Evolutionary conservation across 2,329 filamentous ascomycete genomes (phyloP).

Genomic region (Pseudogymnoascus sp.): DNA sequence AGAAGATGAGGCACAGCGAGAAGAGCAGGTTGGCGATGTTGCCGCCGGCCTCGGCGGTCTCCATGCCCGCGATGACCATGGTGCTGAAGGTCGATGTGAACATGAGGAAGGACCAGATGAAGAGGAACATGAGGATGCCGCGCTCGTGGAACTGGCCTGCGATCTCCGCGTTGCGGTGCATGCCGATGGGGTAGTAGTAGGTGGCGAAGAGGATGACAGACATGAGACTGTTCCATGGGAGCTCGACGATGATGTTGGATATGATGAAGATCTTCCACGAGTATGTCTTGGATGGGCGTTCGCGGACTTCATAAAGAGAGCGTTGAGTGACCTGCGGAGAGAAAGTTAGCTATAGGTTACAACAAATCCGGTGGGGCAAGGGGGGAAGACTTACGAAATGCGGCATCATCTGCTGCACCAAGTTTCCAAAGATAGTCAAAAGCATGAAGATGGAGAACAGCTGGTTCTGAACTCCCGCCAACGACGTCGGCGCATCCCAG

Average conservation of each 20-base stretch:
- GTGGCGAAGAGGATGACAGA: constrained; percentile 67
- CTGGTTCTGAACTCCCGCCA: constrained; percentile 58
- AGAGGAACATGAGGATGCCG: constrained; percentile 70
- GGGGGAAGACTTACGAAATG: constrained; percentile 55
- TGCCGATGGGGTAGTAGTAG: constrained; percentile 79
- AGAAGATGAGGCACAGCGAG: constrained; percentile 65
- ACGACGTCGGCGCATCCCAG: constrained; percentile 48
- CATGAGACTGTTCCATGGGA: constrained; percentile 76
- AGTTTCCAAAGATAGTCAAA: constrained; percentile 62
- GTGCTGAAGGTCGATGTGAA: constrained; percentile 76
- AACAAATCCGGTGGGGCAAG: constrained; percentile 25
- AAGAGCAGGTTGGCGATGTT: constrained; percentile 72
- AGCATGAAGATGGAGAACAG: constrained; percentile 73
- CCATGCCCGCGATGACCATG: constrained; percentile 67
- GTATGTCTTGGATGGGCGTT: constrained; percentile 73
- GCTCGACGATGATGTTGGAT: constrained; percentile 71
- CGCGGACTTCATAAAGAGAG: constrained; percentile 57
- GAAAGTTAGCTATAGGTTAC: not conserved
- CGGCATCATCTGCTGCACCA: constrained; percentile 72
- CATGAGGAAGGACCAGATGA: constrained; percentile 65
- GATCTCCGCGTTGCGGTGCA: constrained; percentile 55
- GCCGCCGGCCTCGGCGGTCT: constrained; percentile 64
- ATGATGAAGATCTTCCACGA: constrained; percentile 58
- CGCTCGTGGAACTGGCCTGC: constrained; percentile 57
- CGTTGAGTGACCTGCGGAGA: constrained; percentile 16